Conservation (phyloP, 2,329 filamentous ascomycete species). For the Pseudopyrenochaeta lycopersici region DNA sequence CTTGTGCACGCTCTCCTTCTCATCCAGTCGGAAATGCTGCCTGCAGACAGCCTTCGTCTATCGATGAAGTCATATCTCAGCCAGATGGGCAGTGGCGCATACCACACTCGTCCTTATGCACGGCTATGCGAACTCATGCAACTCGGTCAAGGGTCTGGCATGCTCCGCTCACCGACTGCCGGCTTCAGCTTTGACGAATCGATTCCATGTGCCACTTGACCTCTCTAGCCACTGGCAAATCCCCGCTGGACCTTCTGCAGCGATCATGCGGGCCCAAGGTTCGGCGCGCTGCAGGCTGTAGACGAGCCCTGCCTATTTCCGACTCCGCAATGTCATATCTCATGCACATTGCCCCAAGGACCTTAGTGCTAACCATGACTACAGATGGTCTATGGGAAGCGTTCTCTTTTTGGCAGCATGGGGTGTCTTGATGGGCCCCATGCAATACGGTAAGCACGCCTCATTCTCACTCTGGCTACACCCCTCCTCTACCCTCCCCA, state of each 20-base stretch:
- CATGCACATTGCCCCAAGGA: conserved; percentile 36
- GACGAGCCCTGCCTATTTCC: conserved; percentile 39
- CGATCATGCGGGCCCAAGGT: conserved; percentile 54
- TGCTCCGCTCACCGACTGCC: conserved; percentile 19
- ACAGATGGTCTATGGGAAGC: conserved; percentile 94
- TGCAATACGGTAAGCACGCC: conserved; percentile 69
- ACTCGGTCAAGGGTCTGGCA: conserved; percentile 14
- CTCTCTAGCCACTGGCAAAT: conserved; percentile 48
- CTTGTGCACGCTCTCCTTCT: conserved; percentile 26
- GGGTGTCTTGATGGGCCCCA: conserved; percentile 91
- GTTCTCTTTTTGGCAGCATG: conserved; percentile 90
- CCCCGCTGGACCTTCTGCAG: conserved; percentile 42
- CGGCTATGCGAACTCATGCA: conserved; percentile 45
- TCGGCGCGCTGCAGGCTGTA: conserved; percentile 48
- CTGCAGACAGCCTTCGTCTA: conserved; percentile 25
- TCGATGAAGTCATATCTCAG: conserved; percentile 25
- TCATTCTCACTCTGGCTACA: conserved; percentile 19
- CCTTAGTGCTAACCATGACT: conserved; percentile 49
- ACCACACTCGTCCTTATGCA: conserved; percentile 30
- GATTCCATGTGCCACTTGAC: conserved; percentile 42
- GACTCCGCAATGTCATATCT: conserved; percentile 32
- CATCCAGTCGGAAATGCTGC: conserved; percentile 20
- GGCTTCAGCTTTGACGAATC: conserved; percentile 28
- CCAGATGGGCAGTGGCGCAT: conserved; percentile 38
- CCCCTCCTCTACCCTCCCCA: conserved; percentile 10